Conservation (phyloP, 2,329 filamentous ascomycete species). For the Fusarium pilosicola region DNA sequence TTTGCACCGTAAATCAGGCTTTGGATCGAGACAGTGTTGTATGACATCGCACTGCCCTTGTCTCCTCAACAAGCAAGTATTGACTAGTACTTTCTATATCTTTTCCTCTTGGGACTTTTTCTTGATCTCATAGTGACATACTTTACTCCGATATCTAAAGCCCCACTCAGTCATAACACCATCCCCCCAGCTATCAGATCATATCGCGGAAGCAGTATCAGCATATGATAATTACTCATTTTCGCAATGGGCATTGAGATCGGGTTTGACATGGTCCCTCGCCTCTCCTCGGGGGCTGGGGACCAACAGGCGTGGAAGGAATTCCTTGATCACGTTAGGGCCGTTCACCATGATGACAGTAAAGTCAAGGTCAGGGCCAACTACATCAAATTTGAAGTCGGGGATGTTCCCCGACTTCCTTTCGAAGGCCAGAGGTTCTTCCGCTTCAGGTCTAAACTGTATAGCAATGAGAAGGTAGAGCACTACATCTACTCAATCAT, state of each 20-base stretch:
- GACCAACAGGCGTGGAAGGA: background rate
- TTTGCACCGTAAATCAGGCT: background rate
- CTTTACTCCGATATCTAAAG: rapidly evolving
- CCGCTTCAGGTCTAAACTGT: background rate
- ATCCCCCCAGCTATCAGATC: rapidly evolving
- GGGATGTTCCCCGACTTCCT: background rate
- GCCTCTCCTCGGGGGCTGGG: background rate
- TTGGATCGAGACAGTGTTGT: background rate
- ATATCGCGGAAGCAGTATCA: background rate
- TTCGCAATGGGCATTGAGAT: background rate
- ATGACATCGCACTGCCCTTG: background rate
- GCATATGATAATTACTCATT: too few relatives aligned
- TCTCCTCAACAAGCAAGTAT: background rate
- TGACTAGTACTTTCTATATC: background rate
- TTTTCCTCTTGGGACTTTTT: rapidly evolving
- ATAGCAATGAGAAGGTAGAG: rapidly evolving
- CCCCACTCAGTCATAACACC: rapidly evolving
- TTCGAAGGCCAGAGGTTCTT: background rate
- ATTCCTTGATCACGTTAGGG: background rate
- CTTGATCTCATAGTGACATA: rapidly evolving
- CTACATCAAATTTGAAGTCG: background rate
- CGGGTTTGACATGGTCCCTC: background rate
- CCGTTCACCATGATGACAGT: rapidly evolving
- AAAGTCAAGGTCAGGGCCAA: background rate
- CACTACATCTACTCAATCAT: background rate